phyloP scores from a whole-genome alignment of 2,329 filamentous ascomycete species.

The Aspergillus texensis region DNA sequence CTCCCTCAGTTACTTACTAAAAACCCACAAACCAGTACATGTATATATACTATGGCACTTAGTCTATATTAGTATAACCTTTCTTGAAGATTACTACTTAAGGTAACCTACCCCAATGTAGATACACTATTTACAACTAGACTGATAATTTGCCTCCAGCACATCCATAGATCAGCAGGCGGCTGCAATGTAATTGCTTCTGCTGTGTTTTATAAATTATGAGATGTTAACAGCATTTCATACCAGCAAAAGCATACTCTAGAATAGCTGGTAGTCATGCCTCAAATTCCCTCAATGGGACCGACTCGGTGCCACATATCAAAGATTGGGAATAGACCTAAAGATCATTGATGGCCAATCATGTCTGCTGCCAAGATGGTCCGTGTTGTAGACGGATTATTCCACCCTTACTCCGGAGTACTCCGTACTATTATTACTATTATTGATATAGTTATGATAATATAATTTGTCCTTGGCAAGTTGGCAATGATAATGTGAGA shows the following conservation, averaged over 20 bases:
- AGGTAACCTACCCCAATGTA: too few relatives aligned
- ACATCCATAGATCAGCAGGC: too few relatives aligned
- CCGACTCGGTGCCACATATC: too few relatives aligned
- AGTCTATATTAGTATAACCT: not conserved
- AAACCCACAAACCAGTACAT: not conserved
- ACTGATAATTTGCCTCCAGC: too few relatives aligned
- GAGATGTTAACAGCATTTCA: too few relatives aligned
- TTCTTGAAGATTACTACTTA: not conserved
- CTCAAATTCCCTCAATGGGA: too few relatives aligned
- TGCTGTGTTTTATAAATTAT: too few relatives aligned
- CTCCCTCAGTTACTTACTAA: not conserved
- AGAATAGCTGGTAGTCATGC: too few relatives aligned
- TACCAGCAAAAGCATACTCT: too few relatives aligned
- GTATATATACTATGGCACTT: not conserved
- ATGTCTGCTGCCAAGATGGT: not conserved
- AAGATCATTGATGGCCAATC: not conserved
- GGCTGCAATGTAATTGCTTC: too few relatives aligned
- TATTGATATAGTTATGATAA: not conserved
- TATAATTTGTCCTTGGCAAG: not conserved
- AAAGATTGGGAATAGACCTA: not conserved
- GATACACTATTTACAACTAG: too few relatives aligned
- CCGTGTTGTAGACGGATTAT: not conserved
- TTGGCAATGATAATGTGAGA: not conserved
- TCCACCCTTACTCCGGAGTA: too few relatives aligned
- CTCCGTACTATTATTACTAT: not conserved